Evolutionary conservation across 768 basidiomycete genomes (phyloP), one percentile per base, ranked within the genome.

Genomic region (Pulveroboletus sp.): DNA sequence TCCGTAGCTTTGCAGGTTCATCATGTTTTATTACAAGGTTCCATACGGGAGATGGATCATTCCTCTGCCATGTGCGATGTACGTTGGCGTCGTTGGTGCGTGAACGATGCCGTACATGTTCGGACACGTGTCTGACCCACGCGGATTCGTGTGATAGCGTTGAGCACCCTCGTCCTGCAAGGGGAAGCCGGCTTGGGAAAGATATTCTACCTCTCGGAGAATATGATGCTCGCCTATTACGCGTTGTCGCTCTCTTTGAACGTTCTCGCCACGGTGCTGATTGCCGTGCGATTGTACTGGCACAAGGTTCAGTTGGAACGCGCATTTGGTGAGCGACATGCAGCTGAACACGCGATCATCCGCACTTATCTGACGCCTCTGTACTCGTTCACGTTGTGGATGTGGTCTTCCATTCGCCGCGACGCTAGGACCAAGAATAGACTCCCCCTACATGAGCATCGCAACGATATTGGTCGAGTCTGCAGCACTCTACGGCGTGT

Each of bases 61-160:
- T 38, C 63, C 56, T n/a, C 14, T 63, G 5, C 52, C 49, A 7
- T 64, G 61, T 32, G 54, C 52, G 6, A 63, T 64, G 62, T 64
- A 55, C 22, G 27, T 51, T 5, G 55, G 58, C 5, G 58, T 65
- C 38, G 20, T 65, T 14, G 51, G 62, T 65, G 43, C 43, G 62
- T 43, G 47, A 5, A 42, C 19, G 12, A 13, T 26, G 5, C 8
- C 22, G 10, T 6, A 22, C 22, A 32, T 23, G 20, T 13, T 27
- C 2, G n/a, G 26, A 35, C 9, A 8, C 10, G 13, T 22, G 4
- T 29, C 39, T 37, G 2, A 37, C 47, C 36, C 3, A 48, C 27
- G 22, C 16, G 29, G 5, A 14, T 26, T 42, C 17, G n/a, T 5
- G 19, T 3, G n/a, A 17, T 17, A 63, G 62, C 49, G 6, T 45